These are phyloP conservation scores for Fusarium nelsonii DNA, from an alignment of 2,329 filamentous ascomycete species.

Conservation along the genomic window DNA sequence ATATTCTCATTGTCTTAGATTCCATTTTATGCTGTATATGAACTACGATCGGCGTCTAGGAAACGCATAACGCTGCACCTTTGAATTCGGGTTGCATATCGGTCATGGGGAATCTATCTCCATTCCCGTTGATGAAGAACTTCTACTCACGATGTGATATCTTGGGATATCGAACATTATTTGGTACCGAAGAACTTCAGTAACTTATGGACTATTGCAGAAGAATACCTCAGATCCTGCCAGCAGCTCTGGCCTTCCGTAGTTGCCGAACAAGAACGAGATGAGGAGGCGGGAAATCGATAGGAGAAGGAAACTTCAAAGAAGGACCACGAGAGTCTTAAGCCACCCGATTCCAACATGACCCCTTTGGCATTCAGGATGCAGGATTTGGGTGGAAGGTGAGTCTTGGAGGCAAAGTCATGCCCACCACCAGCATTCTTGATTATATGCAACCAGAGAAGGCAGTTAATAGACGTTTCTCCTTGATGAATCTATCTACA, in stretches of 20 bases:
- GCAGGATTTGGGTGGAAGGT: conserved; percentile 23
- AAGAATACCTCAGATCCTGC: neutral
- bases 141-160: neutral
- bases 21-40: neutral
- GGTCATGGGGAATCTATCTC: conserved; percentile 12
- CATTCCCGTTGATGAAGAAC: conserved; percentile 4
- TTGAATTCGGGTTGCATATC: conserved; percentile 1
- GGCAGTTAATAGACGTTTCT: neutral
- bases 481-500: neutral
- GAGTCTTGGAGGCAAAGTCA: conserved; percentile 22
- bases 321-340: neutral
- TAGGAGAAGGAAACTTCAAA: neutral
- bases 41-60: conserved; percentile 10
- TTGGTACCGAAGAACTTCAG: neutral
- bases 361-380: conserved; percentile 31
- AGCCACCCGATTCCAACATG: conserved; percentile 20
- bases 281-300: neutral
- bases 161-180: neutral
- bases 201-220: neutral
- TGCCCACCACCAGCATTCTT: conserved; percentile 19
- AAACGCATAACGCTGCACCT: conserved; percentile 30
- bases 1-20: neutral
- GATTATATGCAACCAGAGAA: neutral
- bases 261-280: neutral
- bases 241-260: neutral